Evolutionary conservation across 139 green algal species (phyloP), one percentile per base, ranked within the genome.

Genomic region (Ettlia oleoabundans): DNA sequence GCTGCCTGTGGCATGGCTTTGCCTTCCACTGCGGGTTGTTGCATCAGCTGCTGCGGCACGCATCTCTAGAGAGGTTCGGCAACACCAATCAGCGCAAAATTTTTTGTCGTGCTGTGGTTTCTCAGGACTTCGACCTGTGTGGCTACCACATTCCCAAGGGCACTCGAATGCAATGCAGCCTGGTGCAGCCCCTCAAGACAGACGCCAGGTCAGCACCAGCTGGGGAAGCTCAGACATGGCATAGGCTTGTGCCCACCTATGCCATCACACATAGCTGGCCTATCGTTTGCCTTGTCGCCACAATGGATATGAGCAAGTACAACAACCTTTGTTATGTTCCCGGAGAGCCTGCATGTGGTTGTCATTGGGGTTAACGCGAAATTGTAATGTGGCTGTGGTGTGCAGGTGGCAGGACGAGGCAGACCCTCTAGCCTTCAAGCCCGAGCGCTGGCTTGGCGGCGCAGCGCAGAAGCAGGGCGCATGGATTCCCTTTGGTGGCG

Each of bases 381-480:
- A n/a, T n/a, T n/a, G n/a, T n/a, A n/a, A n/a, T n/a, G n/a, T n/a
- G n/a, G n/a, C n/a, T n/a, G 30, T 61, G 76, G 47, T n/a, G n/a
- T n/a, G n/a, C n/a, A 67, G 73, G 52, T 80, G 73, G 73, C 30
- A 61, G 26, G 61, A 35, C 53, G 70, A 80, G 32, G 61, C 6
- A 4, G 33, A 80, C 2, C 72, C 63, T 3, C 76, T 64, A 22
- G 35, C 38, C 26, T 88, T 88, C 68, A 71, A 68, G 30, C 84
- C 84, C 2, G 84, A 88, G 67, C 80, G 84, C 41, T 88, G 84
- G 84, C 26, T 83, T 24, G 79, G 37, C n/a, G n/a, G n/a, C n/a
- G n/a, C n/a, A n/a, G n/a, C n/a, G 0, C 30, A 41, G 26, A 77
- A 53, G 32, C 6, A 38, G 0, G 80, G 78, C 0, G 70, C 40